Evolutionary conservation across 768 basidiomycete species (phyloP).

Genomic region (Dentipellis fragilis): DNA sequence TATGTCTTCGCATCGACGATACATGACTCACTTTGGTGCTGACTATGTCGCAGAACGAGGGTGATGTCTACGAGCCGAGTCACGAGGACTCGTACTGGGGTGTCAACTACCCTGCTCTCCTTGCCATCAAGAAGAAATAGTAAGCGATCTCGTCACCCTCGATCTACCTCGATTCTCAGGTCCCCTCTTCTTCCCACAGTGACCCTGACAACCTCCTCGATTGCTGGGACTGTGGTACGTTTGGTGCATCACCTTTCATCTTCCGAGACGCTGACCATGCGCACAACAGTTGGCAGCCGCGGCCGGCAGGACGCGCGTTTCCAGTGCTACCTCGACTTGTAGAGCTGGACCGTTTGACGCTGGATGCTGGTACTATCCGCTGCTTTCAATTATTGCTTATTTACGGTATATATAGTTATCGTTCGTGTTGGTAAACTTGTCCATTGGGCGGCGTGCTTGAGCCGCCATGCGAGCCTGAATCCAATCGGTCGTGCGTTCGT

Average conservation of each 20-base stretch:
- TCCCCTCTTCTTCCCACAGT: slow-evolving; percentile 6
- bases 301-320: slow-evolving; percentile 15
- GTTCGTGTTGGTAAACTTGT: too few species aligned
- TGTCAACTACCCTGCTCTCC: slow-evolving; percentile 21
- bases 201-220: slow-evolving; percentile 21
- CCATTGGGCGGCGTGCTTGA: too few species aligned
- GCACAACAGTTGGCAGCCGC: slow-evolving; percentile 20
- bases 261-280: neutral
- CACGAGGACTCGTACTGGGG: slow-evolving; percentile 27
- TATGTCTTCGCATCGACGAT: slow-evolving; percentile 8
- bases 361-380: too few species aligned
- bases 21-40: neutral
- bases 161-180: neutral
- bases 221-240: slow-evolving; percentile 27
- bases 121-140: slow-evolving; percentile 25
- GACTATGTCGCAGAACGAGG: slow-evolving; percentile 20
- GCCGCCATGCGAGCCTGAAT: too few species aligned
- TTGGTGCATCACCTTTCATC: neutral
- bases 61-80: slow-evolving; percentile 24
- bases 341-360: too few species aligned
- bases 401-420: too few species aligned
- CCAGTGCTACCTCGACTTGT: slow-evolving; percentile 13
- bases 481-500: too few species aligned
- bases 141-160: slow-evolving; percentile 10
- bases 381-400: too few species aligned